Evolutionary conservation across 352 stramenopile genomes (phyloP), one percentile per base, ranked within the genome.

Genomic region (Globisporangium takayamanum): DNA sequence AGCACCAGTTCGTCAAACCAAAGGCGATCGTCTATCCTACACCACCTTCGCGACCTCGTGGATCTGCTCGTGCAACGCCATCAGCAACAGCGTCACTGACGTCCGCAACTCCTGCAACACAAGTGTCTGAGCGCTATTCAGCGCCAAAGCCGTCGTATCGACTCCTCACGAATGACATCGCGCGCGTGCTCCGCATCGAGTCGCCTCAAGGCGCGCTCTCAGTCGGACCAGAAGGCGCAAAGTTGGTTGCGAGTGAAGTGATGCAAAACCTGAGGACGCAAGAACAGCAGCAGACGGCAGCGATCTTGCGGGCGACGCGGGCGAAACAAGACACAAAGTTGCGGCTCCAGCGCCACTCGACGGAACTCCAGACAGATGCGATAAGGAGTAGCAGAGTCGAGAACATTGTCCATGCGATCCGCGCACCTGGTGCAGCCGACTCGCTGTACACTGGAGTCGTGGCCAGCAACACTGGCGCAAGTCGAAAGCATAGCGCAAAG

Each of bases 111-210:
- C 45, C 26, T 30, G 47, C 33, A 20, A 7, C 41, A 42, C 14
- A 16, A 42, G 8, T 33, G 5, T 39, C 42, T 33, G 10, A 45
- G 36, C 10, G 16, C 7, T 11, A 41, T 12, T 51, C 60, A 56
- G 14, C 18, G 16, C 50, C 60, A 47, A 50, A 60, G 26, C 63
- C 55, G 15, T 76, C 68, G 20, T 87, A 81, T 62, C 74, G 77
- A 7, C 53, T 87, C 30, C 55, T 84, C 5, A 78, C 77, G 14
- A 80, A 74, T 45, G 74, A 83, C 55, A 71, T 68, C 18, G 76
- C 73, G 4, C 68, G 77, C 0, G 73, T 87, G 28, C 57, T 87
- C 20, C 68, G 75, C 25, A 77, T 87, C 28, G 74, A 84, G 57
- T 74, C 72, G 8, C 64, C 68, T 30, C 50, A 36, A 39, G 48